Base-by-base conservation (phyloP, 768 basidiomycete species). In the Boletus reticulatus region DNA sequence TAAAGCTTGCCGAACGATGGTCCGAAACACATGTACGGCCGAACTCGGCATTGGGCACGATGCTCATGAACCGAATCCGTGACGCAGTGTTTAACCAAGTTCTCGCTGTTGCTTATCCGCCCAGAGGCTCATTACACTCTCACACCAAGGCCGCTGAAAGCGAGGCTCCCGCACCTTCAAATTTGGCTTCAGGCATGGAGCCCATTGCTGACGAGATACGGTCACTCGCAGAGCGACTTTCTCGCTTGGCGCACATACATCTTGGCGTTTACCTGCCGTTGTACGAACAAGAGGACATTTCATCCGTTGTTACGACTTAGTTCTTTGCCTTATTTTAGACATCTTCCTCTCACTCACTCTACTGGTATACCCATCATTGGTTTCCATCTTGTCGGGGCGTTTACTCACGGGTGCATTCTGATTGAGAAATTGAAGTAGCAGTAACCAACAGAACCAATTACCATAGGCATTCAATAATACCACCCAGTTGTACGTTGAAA, bases 201-300 rank as follows among this genome's bases (percentile, higher is more conserved):
- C 80, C 87, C 34, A 76, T 94, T 50, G 71, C 78, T 52, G 82
- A 84, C 39, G 92, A 94, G 70, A 82, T 72, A 43, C 77, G 77
- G 32, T 76, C 80, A 17, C 80, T 94, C 47, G 82, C 82, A 29
- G 85, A 89, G 63, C 83, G 87, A 65, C 78, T 92, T 36, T 80
- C 86, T 43, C 84, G 86, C 55, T 78, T 94, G 50, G 85, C 85
- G 3, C 74, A 82, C 45, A 84, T 91, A 61, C 89, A 94, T 69
- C 76, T 90, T 50, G 81, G 84, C 59, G 84, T 89, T 49, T 92
- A 89, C 70, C 75, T 88, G 37, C 81, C 82, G n/a, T 68, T 92
- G 53, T 94, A 94, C 72, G 85, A 89, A 70, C 80, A 81, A 62
- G 80, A 84, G 57, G 82, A 79, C 58, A 52, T 67, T 60, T 51